Base-by-base conservation (phyloP, 371 early-diverging fungal genomes). In the Scutellospora calospora region DNA sequence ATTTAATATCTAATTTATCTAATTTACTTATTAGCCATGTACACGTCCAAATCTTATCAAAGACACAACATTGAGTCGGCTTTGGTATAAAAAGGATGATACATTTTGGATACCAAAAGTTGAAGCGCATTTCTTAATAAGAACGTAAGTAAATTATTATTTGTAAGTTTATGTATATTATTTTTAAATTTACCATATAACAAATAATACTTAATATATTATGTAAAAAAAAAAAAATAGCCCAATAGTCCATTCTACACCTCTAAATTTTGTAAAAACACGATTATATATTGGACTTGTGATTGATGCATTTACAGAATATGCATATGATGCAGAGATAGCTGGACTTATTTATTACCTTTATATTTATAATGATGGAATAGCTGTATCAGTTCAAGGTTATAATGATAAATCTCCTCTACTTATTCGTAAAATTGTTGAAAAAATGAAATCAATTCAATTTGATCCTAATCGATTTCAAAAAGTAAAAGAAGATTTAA, bases 51-150 rank as follows among this genome's bases (percentile, higher is more conserved):
- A 84, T 14, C 85, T 94, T 57, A 87, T 95, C 52, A 84, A 85
- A 63, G 94, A 97, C 20, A 89, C 90, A 20, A 86, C 91, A 20
- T 79, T 91, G 16, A 82, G 87, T 29, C 92, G 97, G 29, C 81
- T 97, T 82, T 98, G 98, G 98, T 92, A 95, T 84, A 96, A 97
- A 87, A 94, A 94, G 82, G 98, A 98, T 83, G 97, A 98, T 82
- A 92, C 90, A 1, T 98, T 96, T 83, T 92, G 89, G 91, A 92
- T 93, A 4, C 96, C 96, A 38, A 92, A 94, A 81, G 91, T 92
- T 33, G 89, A 90, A 79, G 88, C 89, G 8, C 87, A 87, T 84
- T 89, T 93, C 51, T 82, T 87, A 62, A 83, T 88, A 18, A 83
- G 82, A 63, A 83, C 79, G 83, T 86, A 57, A 16, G 33, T 73